These are phyloP conservation scores for Ophiostoma ulmi DNA, from an alignment of 2,329 filamentous ascomycete genomes.

Conservation along the genomic window DNA sequence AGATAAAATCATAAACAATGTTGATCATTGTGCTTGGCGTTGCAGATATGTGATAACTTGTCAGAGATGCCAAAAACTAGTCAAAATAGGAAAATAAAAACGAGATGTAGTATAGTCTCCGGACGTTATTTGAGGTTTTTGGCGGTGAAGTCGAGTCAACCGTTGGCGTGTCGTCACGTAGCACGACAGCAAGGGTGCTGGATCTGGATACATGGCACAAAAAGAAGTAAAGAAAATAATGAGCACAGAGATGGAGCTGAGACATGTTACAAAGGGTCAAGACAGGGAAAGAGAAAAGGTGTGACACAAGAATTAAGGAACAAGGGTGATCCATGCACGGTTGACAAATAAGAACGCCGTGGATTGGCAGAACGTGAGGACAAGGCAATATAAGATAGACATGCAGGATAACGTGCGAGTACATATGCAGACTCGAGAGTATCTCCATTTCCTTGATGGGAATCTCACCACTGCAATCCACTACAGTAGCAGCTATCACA, in stretches of 20 bases:
- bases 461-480: too few species aligned
- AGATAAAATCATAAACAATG: not conserved
- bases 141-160: not conserved
- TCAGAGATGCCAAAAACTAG: not conserved
- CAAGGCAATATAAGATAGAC: not conserved
- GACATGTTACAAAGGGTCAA: not conserved
- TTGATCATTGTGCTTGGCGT: not conserved
- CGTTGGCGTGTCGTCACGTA: not conserved
- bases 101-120: not conserved
- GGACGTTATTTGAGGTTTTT: not conserved
- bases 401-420: not conserved
- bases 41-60: not conserved
- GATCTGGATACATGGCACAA: not conserved
- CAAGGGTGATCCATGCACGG: not conserved
- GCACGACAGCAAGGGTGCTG: slow-evolving; percentile 7
- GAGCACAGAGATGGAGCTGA: not conserved
- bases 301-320: not conserved
- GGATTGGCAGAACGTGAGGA: not conserved
- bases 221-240: not conserved
- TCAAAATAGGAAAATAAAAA: not conserved
- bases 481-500: not conserved
- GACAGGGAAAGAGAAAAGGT: not conserved
- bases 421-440: too few species aligned
- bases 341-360: not conserved
- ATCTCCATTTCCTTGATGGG: too few species aligned